Conservation (phyloP, 768 basidiomycete species). For the Leccinum subgranulosum region DNA sequence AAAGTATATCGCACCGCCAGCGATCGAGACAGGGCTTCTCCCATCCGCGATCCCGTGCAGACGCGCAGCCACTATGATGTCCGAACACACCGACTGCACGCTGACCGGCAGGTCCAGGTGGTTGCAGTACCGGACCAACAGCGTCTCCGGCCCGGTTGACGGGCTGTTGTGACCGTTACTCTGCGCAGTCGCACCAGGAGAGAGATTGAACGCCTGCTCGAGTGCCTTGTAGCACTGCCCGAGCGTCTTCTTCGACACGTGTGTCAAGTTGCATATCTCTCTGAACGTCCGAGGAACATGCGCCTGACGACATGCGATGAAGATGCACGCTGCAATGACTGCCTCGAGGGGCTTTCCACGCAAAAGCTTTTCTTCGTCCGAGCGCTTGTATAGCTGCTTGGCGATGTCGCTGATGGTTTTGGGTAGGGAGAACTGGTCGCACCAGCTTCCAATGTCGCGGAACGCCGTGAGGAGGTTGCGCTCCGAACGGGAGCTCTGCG, state of each 20-base stretch:
- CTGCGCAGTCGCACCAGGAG: conserved; percentile 71
- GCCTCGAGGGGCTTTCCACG: conserved; percentile 91
- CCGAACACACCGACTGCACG: conserved; percentile 78
- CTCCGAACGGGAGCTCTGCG: conserved; percentile 74
- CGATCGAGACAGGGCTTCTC: conserved; percentile 94
- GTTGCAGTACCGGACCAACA: conserved; percentile 92
- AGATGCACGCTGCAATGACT: conserved; percentile 96
- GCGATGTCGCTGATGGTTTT: conserved; percentile 94
- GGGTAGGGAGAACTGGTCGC: conserved; percentile 92
- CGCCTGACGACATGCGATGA: conserved; percentile 94
- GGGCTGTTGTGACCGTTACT: conserved; percentile 37
- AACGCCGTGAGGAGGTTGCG: conserved; percentile 86
- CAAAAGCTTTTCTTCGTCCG: conserved; percentile 91
- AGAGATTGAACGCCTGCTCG: conserved; percentile 84
- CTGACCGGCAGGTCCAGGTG: conserved; percentile 82
- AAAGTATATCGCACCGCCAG: conserved; percentile 95
- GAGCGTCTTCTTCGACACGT: conserved; percentile 91
- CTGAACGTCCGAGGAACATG: conserved; percentile 95
- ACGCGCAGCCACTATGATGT: conserved; percentile 78
- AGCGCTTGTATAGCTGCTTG: conserved; percentile 95
- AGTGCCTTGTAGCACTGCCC: conserved; percentile 92
- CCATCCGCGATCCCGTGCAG: conserved; percentile 90
- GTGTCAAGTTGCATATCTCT: conserved; percentile 91
- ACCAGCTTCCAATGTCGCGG: conserved; percentile 89
- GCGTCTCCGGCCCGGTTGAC: conserved; percentile 74